Percentiles rank a stretch among this genome's conserved stretches.
Conservation (phyloP, 2,329 filamentous ascomycete species). For the Pestalotiopsis sp. region DNA sequence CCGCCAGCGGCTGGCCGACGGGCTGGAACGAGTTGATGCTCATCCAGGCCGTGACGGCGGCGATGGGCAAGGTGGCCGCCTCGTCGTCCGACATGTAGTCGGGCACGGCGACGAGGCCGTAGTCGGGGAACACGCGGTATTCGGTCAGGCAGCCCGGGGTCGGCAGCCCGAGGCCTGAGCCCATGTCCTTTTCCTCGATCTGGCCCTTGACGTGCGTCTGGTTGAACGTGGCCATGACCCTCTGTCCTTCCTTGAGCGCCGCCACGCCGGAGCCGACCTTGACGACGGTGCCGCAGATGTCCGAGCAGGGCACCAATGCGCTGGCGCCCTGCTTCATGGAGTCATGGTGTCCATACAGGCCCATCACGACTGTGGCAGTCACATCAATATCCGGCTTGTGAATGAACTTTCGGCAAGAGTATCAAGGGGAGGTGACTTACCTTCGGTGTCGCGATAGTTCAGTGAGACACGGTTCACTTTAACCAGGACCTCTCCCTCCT, state of each 20-base stretch:
- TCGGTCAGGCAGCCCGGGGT: slow-evolving; percentile 58
- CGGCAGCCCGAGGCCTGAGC: slow-evolving; percentile 61
- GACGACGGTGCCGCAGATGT: slow-evolving; percentile 68
- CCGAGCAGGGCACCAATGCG: slow-evolving; percentile 65
- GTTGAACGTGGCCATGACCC: slow-evolving; percentile 69
- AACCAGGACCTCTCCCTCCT: slow-evolving; percentile 53
- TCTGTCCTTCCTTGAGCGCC: slow-evolving; percentile 57
- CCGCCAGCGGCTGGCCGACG: slow-evolving; percentile 48
- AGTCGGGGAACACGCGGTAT: slow-evolving; percentile 60
- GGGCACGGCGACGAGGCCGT: slow-evolving; percentile 57
- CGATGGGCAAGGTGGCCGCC: slow-evolving; percentile 62
- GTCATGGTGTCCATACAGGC: slow-evolving; percentile 68
- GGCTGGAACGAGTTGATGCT: slow-evolving; percentile 62
- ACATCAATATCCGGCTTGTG: not conserved
- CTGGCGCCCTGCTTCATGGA: slow-evolving; percentile 40
- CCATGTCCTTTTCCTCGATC: slow-evolving; percentile 55
- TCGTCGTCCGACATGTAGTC: slow-evolving; percentile 60
- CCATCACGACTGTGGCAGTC: slow-evolving; percentile 57
- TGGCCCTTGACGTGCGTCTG: slow-evolving; percentile 60
- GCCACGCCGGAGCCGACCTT: slow-evolving; percentile 46
- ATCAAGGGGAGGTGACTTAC: slow-evolving; percentile 25
- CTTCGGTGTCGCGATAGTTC: slow-evolving; percentile 53
- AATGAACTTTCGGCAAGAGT: not conserved
- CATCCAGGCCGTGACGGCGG: slow-evolving; percentile 67
- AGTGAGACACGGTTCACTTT: slow-evolving; percentile 48